Percentiles rank a stretch among this genome's conserved stretches.
phyloP scores from a whole-genome alignment of 78 protist species.

The Dictyostelium brefeldianum region DNA sequence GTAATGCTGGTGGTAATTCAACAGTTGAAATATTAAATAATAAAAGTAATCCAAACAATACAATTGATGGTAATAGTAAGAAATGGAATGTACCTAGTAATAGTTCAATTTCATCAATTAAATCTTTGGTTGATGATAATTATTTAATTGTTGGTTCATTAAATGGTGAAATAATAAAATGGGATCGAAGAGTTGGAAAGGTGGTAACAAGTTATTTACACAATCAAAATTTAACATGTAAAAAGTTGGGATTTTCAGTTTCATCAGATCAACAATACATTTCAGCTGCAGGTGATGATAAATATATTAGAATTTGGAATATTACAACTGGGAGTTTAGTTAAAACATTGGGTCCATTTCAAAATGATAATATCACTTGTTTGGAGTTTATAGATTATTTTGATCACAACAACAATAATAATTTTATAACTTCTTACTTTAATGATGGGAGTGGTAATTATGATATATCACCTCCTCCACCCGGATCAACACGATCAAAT shows the following conservation, averaged over 20 bases:
- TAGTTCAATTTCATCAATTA: slow-evolving; percentile 20
- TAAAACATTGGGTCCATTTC: slow-evolving; percentile 56
- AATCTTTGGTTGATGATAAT: slow-evolving; percentile 41
- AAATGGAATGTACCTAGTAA: background rate
- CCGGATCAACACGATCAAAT: background rate
- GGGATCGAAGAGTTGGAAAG: slow-evolving; percentile 48
- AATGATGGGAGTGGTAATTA: background rate
- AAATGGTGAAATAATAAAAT: slow-evolving; percentile 35
- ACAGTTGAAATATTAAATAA: background rate
- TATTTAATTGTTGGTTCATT: slow-evolving; percentile 42
- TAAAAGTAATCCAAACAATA: background rate
- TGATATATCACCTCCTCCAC: background rate
- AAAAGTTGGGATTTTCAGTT: background rate
- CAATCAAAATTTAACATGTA: background rate
- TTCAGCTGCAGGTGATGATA: slow-evolving; percentile 50
- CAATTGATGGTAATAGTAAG: no score
- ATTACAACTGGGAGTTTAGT: slow-evolving; percentile 20
- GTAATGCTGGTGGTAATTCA: background rate
- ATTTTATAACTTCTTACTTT: background rate
- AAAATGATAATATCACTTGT: no score
- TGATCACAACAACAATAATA: background rate
- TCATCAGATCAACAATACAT: slow-evolving; percentile 2
- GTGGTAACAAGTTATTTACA: background rate
- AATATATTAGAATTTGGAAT: slow-evolving; percentile 55
- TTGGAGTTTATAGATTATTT: slow-evolving; percentile 37